These are phyloP conservation scores for Primulina tabacum DNA, from an alignment of 257 asterid genomes.

Conservation along the genomic window DNA sequence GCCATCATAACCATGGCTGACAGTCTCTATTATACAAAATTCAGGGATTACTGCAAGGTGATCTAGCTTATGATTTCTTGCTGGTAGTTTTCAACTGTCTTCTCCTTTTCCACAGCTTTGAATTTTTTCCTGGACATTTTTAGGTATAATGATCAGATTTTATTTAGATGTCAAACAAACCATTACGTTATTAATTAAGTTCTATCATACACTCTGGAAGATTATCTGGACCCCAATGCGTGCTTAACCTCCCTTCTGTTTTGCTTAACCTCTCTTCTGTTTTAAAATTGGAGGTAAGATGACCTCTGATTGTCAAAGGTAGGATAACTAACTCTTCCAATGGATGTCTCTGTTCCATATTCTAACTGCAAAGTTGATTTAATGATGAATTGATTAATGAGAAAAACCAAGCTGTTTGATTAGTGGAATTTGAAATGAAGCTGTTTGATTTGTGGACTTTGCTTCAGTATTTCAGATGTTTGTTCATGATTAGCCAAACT, in stretches of 20 bases:
- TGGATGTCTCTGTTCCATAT: neutral
- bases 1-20: conserved; percentile 84
- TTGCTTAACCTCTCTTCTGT: neutral
- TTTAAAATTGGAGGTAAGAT: neutral
- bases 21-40: conserved; percentile 78
- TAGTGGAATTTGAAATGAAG: too few relatives aligned
- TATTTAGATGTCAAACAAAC: neutral
- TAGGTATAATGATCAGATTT: neutral
- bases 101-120: neutral
- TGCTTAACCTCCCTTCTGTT: neutral
- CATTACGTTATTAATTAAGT: too few relatives aligned
- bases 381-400: neutral
- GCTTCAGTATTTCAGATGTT: neutral
- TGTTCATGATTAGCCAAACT: neutral
- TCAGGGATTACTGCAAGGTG: conserved; percentile 89
- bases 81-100: neutral
- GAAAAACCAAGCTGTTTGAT: neutral
- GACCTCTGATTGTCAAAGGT: neutral
- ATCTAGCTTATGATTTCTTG: conserved; percentile 9
- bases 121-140: neutral
- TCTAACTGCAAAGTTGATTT: neutral
- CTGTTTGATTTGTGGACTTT: neutral
- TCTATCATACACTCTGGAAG: too few relatives aligned
- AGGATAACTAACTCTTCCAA: neutral
- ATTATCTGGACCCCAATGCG: neutral